Conservation (phyloP, 225 moss, liverwort and hornwort species). For the Physcomitrium patens region DNA sequence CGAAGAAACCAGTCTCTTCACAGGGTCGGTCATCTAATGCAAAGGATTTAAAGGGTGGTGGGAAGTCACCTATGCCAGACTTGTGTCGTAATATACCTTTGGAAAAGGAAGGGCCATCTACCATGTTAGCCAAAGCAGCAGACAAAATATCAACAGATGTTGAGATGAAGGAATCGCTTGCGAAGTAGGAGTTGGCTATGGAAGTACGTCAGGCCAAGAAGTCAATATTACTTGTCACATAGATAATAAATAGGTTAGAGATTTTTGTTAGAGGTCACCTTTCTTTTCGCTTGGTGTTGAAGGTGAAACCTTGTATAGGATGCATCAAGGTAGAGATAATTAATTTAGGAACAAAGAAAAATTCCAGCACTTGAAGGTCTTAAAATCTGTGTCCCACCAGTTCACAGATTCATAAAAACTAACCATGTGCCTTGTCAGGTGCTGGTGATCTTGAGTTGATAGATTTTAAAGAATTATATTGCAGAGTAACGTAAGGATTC, state of each 20-base stretch:
- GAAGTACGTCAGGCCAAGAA: slow-evolving; percentile 1
- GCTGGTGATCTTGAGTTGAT: not conserved
- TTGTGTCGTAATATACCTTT: not conserved
- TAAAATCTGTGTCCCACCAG: not conserved
- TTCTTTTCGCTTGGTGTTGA: slow-evolving; percentile 8
- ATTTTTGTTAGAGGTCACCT: slow-evolving; percentile 13
- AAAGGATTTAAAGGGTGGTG: not conserved
- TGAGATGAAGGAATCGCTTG: slow-evolving; percentile 7
- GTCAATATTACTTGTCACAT: not conserved
- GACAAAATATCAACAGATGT: not conserved
- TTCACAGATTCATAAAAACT: not conserved
- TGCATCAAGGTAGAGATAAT: no score
- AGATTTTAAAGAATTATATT: not conserved
- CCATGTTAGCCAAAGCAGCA: not conserved
- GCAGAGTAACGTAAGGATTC: not conserved
- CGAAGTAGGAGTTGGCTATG: not conserved
- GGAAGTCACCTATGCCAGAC: not conserved
- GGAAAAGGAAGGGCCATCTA: not conserved
- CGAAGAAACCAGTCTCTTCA: not conserved
- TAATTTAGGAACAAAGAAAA: not conserved
- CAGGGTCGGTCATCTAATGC: not conserved
- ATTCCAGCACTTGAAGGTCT: not conserved
- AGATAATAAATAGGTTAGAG: not conserved
- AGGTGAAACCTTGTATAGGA: slow-evolving; percentile 2
- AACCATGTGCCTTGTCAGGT: not conserved